Conservation (phyloP, 2,329 filamentous ascomycete genomes). For the Beauveria scarabaeidicola region DNA sequence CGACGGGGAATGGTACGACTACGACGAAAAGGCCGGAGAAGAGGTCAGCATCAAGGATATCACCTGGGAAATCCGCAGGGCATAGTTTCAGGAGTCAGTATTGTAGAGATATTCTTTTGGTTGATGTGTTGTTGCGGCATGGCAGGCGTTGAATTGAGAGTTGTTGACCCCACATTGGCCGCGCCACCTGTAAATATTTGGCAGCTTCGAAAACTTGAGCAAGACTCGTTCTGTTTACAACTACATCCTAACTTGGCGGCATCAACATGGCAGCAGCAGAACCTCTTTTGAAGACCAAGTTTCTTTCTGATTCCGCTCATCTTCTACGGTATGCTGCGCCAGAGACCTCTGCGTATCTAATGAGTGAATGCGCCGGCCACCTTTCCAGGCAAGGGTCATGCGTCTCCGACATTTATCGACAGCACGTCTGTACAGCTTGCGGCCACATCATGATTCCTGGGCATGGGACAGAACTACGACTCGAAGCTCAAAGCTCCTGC, state of each 20-base stretch:
- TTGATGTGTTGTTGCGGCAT: neutral
- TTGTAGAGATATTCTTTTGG: neutral
- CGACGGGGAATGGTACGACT: conserved; percentile 97
- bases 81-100: conserved; percentile 32
- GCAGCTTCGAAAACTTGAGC: neutral
- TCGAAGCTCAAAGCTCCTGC: conserved; percentile 23
- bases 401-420: conserved; percentile 39
- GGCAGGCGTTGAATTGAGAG: conserved; percentile 4
- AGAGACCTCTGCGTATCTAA: conserved; percentile 50
- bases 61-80: conserved; percentile 74
- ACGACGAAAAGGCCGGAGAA: conserved; percentile 86
- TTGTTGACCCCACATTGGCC: conserved; percentile 5
- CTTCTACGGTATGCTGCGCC: conserved; percentile 44
- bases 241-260: neutral
- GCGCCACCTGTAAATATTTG: neutral
- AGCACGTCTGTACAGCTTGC: conserved; percentile 50
- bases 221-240: neutral
- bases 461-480: conserved; percentile 30
- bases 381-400: conserved; percentile 38
- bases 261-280: conserved; percentile 16
- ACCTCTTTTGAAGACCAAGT: conserved; percentile 27
- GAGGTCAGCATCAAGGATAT: conserved; percentile 90
- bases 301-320: conserved; percentile 52
- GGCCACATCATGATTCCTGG: conserved; percentile 52
- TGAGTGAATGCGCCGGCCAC: conserved; percentile 43